Base-by-base conservation (phyloP, 495 filamentous ascomycete genomes). In the Thozetella sp. region DNA sequence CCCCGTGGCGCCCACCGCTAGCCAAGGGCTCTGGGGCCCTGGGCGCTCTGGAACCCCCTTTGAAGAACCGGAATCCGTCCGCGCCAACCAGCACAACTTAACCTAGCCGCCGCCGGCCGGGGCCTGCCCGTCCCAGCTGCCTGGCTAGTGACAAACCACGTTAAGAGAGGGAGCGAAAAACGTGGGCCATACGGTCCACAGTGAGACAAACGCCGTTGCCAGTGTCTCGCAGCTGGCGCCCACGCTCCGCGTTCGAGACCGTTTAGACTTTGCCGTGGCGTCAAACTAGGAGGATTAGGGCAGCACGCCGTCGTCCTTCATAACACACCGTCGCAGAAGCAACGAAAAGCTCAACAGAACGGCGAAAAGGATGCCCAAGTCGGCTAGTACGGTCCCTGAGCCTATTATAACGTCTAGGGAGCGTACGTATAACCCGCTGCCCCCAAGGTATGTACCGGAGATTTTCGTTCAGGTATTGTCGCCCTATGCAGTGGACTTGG, bases 191-290 rank as follows among this genome's bases (percentile, higher is more conserved):
- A 20, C 43, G 43, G 10, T 13, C 43, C 43, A 20, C n/a, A 37
- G 43, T 20, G 43, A 48, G 43, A 48, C 43, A 48, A n/a, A n/a
- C n/a, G n/a, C 43, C 43, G 43, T 48, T 48, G 43, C 43, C n/a
- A 9, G 30, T 37, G 9, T 13, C 3, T 48, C 12, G 43, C 9
- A 9, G 4, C n/a, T 19, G 43, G 9, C 43, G 43, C 43, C 43
- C 12, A 48, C 43, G 43, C 11, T 19, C 4, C 11, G 20, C 4
- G 43, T 48, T 48, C 43, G 43, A 48, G 43, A 48, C 43, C 43
- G 43, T 48, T 48, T 48, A 4, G n/a, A 48, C 20, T 10, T n/a
- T 48, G 43, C 11, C 43, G 43, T 48, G 43, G 43, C 43, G n/a
- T 19, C 43, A n/a, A n/a, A 48, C n/a, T 48, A 20, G n/a, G n/a